Evolutionary conservation across 306 rosid species (phyloP).

Genomic region (Bauhinia variegata): DNA sequence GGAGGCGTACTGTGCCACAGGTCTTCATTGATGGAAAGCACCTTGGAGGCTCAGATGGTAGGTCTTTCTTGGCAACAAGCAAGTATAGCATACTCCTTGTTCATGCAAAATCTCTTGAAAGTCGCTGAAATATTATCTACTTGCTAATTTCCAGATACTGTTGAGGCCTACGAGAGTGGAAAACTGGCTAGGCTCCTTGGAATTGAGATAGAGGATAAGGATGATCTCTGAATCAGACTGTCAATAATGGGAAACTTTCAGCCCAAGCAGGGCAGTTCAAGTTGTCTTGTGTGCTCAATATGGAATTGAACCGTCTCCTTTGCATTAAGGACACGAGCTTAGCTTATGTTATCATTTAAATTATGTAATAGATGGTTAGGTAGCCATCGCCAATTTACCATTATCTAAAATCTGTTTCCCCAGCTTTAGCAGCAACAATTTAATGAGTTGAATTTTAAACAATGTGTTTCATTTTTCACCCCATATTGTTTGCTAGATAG

Average conservation of each 20-base stretch:
- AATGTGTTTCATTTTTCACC: no score
- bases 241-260: constrained; percentile 4
- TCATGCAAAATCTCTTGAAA: constrained; percentile 5
- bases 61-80: constrained; percentile 7
- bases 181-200: constrained; percentile 57
- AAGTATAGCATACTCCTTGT: constrained; percentile 3
- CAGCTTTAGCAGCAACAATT: no score
- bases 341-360: no score
- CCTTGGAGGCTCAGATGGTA: constrained; percentile 97
- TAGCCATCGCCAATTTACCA: no score
- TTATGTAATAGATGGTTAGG: no score
- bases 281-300: background rate
- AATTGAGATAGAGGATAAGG: constrained; percentile 27
- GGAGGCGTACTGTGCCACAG: constrained; percentile 94
- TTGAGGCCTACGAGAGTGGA: constrained; percentile 73
- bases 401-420: no score
- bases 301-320: no score
- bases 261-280: constrained; percentile 9
- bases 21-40: constrained; percentile 83
- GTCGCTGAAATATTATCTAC: constrained; percentile 14
- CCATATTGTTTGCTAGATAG: no score
- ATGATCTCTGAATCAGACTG: constrained; percentile 44
- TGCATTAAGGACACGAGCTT: no score
- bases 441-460: no score
- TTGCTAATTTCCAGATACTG: constrained; percentile 62